These are phyloP conservation scores for Pythium guiyangense DNA, from an alignment of 352 stramenopile genomes.

Conservation along the genomic window DNA sequence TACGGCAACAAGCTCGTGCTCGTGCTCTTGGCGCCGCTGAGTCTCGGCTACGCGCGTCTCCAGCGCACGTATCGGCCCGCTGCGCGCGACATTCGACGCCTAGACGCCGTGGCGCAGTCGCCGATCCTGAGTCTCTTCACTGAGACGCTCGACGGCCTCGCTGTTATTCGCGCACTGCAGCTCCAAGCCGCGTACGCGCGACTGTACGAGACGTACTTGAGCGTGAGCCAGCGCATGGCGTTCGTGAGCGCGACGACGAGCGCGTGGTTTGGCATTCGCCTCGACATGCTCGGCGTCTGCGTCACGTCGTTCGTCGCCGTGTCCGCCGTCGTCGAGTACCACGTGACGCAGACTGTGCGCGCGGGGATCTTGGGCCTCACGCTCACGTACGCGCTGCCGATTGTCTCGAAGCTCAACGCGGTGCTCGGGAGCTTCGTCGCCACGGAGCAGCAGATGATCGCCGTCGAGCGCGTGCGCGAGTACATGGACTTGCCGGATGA, in stretches of 20 bases:
- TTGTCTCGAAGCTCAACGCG: constrained; percentile 86
- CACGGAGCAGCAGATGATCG: constrained; percentile 91
- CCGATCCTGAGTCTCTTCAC: constrained; percentile 71
- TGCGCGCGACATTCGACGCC: constrained; percentile 63
- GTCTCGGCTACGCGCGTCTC: constrained; percentile 56
- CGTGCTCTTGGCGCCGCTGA: constrained; percentile 67
- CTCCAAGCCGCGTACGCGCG: constrained; percentile 37
- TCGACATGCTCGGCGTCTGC: constrained; percentile 79
- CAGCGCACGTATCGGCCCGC: constrained; percentile 64
- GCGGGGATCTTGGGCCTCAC: constrained; percentile 83
- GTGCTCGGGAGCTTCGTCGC: constrained; percentile 83
- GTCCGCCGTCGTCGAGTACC: constrained; percentile 71
- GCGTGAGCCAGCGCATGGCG: constrained; percentile 66
- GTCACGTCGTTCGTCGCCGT: constrained; percentile 80
- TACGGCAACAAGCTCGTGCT: constrained; percentile 76
- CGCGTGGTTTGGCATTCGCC: constrained; percentile 80
- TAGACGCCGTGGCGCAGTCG: constrained; percentile 71
- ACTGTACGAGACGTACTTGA: constrained; percentile 40
- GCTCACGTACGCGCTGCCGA: constrained; percentile 85
- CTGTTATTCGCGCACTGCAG: constrained; percentile 53
- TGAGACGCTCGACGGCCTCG: constrained; percentile 65
- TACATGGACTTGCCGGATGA: constrained; percentile 60
- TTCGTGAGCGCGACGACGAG: constrained; percentile 72
- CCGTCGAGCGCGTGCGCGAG: constrained; percentile 85
- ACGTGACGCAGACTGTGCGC: constrained; percentile 45